A percentile compares a stretch with the other conserved stretches of the same genome.
These are phyloP conservation scores for Leccinum subtestaceum DNA, from an alignment of 768 basidiomycete species.

Conservation along the genomic window DNA sequence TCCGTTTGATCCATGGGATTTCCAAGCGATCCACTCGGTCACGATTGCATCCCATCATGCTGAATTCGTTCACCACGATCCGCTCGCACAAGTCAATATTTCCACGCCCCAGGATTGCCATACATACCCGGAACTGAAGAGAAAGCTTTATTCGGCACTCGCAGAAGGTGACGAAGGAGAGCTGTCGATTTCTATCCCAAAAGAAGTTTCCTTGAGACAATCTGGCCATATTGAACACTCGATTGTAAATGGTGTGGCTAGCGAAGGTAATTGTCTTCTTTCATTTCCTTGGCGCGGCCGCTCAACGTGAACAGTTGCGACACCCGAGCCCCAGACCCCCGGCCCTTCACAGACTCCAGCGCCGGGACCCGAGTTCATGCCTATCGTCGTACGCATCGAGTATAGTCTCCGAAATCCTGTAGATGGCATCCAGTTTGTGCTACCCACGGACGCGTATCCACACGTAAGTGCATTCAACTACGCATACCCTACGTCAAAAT, in stretches of 20 bases:
- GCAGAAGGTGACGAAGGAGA: conserved; percentile 95
- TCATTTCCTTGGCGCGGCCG: not conserved
- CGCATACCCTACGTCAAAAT: conserved; percentile 1
- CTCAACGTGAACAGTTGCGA: conserved; percentile 49
- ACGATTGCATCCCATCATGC: conserved; percentile 69
- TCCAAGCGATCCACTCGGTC: conserved; percentile 66
- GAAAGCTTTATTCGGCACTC: conserved; percentile 85
- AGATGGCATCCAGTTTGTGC: conserved; percentile 82
- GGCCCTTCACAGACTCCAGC: conserved; percentile 37
- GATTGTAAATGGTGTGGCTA: conserved; percentile 41
- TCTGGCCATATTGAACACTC: conserved; percentile 44
- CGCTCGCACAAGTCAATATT: conserved; percentile 61
- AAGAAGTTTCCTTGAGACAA: conserved; percentile 63
- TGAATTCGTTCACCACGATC: conserved; percentile 78
- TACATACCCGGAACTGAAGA: conserved; percentile 88
- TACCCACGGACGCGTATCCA: conserved; percentile 79
- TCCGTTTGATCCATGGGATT: conserved; percentile 21
- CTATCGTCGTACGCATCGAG: conserved; percentile 71
- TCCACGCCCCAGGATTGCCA: conserved; percentile 77
- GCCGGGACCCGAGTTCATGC: conserved; percentile 63
- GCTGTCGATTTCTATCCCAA: conserved; percentile 82
- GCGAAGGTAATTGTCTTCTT: conserved; percentile 49
- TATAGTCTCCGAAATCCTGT: conserved; percentile 82
- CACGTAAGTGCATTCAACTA: conserved; percentile 54
- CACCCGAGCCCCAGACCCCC: conserved; percentile 81